Conservation (phyloP, 371 early-diverging fungal species). For the Haplosporangium sp. region DNA sequence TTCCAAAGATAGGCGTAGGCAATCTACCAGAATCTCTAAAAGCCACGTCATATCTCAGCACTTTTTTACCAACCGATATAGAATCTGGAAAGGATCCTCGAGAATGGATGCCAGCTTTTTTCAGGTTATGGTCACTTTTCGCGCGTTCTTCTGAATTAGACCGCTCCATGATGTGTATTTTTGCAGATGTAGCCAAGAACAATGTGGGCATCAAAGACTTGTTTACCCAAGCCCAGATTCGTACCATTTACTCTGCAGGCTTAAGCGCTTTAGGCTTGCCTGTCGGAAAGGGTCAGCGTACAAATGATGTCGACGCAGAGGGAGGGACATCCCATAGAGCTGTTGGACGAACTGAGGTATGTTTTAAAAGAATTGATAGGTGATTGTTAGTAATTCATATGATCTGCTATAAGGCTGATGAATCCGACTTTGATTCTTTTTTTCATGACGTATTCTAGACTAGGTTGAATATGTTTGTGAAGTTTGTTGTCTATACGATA, state of each 20-base stretch:
- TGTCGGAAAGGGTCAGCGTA: constrained; percentile 72
- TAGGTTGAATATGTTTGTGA: constrained; percentile 66
- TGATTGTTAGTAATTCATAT: too few species aligned
- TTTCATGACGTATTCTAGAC: constrained; percentile 6
- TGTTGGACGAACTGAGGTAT: constrained; percentile 40
- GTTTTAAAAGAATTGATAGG: neutral
- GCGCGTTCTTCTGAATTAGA: constrained; percentile 70
- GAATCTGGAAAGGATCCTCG: constrained; percentile 56
- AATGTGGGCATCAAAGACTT: constrained; percentile 42
- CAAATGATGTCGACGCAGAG: constrained; percentile 52
- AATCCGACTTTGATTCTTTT: too few species aligned
- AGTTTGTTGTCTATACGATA: constrained; percentile 82
- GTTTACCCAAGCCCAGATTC: constrained; percentile 77
- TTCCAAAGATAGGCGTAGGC: constrained; percentile 36
- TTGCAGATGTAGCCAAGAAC: constrained; percentile 76
- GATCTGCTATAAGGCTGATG: too few species aligned
- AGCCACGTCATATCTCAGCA: constrained; percentile 70
- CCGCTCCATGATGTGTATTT: constrained; percentile 71
- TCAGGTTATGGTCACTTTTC: constrained; percentile 82
- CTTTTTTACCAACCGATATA: constrained; percentile 67
- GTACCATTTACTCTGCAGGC: constrained; percentile 76
- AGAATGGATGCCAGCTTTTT: constrained; percentile 84
- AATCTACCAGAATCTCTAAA: constrained; percentile 59
- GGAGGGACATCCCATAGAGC: constrained; percentile 35
- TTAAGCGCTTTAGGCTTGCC: constrained; percentile 82